Evolutionary conservation across 345 rosid species (phyloP).

Genomic region (Viola odorata): DNA sequence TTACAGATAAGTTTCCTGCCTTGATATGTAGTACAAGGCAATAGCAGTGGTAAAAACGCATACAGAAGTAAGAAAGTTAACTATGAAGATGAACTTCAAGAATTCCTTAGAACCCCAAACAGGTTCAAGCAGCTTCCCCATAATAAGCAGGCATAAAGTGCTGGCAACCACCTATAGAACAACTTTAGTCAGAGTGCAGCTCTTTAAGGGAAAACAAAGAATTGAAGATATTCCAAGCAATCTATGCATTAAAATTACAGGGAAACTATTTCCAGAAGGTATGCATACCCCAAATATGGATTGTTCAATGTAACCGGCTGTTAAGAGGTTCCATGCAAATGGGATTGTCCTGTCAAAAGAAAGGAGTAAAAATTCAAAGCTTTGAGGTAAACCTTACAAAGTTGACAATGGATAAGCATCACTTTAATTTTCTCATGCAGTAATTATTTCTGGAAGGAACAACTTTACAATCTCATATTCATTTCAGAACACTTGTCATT

Average conservation of each 20-base stretch:
- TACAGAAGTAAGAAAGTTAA: slow-evolving; percentile 73
- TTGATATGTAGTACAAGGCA: slow-evolving; percentile 74
- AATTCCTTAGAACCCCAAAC: slow-evolving; percentile 97
- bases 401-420: too few species aligned
- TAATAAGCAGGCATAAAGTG: slow-evolving; percentile 68
- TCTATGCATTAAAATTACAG: not conserved
- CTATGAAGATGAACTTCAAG: slow-evolving; percentile 80
- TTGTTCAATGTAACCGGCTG: slow-evolving; percentile 87
- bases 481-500: too few species aligned
- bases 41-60: slow-evolving; percentile 82
- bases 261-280: slow-evolving; percentile 2
- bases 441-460: too few species aligned
- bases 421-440: too few species aligned
- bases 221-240: not conserved
- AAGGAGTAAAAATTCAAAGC: not conserved
- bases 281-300: slow-evolving; percentile 72
- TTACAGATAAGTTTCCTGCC: slow-evolving; percentile 82
- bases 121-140: slow-evolving; percentile 95
- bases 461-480: too few species aligned
- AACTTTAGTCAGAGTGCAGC: slow-evolving; percentile 8
- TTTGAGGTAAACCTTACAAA: not conserved
- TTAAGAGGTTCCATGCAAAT: slow-evolving; percentile 90
- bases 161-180: slow-evolving; percentile 56
- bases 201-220: slow-evolving; percentile 7
- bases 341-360: slow-evolving; percentile 74